A percentile compares a stretch with the other conserved stretches of the same genome.
These are phyloP conservation scores for Tricholomella constricta DNA, from an alignment of 768 basidiomycete species.

Conservation along the genomic window DNA sequence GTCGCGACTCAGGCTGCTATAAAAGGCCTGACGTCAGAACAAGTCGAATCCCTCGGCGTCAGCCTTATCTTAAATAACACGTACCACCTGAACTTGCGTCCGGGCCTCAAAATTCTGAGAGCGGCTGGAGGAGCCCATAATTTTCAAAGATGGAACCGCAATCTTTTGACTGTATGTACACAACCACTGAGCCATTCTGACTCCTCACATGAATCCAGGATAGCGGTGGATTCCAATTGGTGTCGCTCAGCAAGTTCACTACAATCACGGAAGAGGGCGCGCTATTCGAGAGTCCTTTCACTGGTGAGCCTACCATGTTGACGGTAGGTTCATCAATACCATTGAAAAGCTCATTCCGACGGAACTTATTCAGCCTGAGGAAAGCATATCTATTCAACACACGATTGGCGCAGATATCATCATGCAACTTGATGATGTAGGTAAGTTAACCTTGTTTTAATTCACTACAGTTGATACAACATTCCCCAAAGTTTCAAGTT, in stretches of 20 bases:
- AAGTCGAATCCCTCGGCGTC: slow-evolving; percentile 79
- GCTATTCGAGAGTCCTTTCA: slow-evolving; percentile 81
- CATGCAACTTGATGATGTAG: slow-evolving; percentile 93
- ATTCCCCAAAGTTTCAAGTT: slow-evolving; percentile 61
- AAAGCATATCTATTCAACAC: slow-evolving; percentile 89
- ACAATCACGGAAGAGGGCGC: slow-evolving; percentile 90
- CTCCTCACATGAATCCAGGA: slow-evolving; percentile 49
- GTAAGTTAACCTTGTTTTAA: slow-evolving; percentile 41
- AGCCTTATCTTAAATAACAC: slow-evolving; percentile 89
- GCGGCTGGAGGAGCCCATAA: slow-evolving; percentile 84
- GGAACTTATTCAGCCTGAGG: slow-evolving; percentile 67
- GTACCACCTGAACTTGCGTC: slow-evolving; percentile 86
- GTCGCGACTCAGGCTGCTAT: slow-evolving; percentile 92
- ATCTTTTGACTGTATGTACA: slow-evolving; percentile 73
- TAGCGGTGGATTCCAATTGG: slow-evolving; percentile 89
- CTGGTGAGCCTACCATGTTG: slow-evolving; percentile 85
- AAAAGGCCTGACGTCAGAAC: slow-evolving; percentile 86
- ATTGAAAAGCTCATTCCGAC: slow-evolving; percentile 8
- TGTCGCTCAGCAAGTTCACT: slow-evolving; percentile 82
- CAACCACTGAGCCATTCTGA: neutral
- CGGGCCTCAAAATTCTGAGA: slow-evolving; percentile 72
- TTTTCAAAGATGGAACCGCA: slow-evolving; percentile 87
- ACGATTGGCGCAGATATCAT: slow-evolving; percentile 92
- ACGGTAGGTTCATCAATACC: slow-evolving; percentile 53
- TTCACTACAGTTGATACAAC: neutral